Conservation (phyloP, 306 rosid genomes). For the Sechiopsis laciniata region DNA sequence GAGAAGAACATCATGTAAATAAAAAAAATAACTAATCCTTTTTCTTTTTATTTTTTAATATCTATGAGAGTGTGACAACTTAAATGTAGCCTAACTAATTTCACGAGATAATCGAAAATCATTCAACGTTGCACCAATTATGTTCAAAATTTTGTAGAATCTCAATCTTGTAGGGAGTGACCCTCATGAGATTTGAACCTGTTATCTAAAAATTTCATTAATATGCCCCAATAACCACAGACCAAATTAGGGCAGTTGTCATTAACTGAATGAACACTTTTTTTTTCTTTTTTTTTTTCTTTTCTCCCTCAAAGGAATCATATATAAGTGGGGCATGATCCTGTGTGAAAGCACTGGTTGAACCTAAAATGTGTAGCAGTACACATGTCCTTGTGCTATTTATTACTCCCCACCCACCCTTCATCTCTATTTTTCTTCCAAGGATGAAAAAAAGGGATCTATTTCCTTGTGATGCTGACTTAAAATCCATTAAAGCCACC, state of each 20-base stretch:
- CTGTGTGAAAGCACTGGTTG: constrained; percentile 26
- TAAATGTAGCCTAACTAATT: background rate
- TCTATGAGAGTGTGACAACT: background rate
- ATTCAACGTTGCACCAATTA: background rate
- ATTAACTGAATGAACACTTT: background rate
- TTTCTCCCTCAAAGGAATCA: constrained; percentile 6
- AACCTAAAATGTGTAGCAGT: constrained; percentile 17
- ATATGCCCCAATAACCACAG: constrained; percentile 9
- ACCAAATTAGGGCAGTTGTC: constrained; percentile 14
- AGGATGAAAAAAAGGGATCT: constrained; percentile 28
- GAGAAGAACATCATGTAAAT: too few relatives aligned
- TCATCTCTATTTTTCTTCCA: constrained; percentile 22
- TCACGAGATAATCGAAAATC: background rate
- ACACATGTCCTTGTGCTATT: constrained; percentile 34
- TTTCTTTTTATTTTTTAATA: background rate
- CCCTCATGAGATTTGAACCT: background rate
- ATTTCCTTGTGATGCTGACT: constrained; percentile 34
- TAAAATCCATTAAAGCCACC: constrained; percentile 20
- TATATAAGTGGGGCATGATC: constrained; percentile 25
- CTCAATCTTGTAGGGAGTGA: background rate
- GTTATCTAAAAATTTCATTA: background rate
- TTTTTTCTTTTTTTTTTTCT: background rate
- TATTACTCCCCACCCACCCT: constrained; percentile 14
- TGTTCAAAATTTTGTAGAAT: background rate
- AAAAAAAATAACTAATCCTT: too few relatives aligned